Base-by-base conservation (phyloP, 805 yeast genomes). In the Blastobotrys attinorum region DNA sequence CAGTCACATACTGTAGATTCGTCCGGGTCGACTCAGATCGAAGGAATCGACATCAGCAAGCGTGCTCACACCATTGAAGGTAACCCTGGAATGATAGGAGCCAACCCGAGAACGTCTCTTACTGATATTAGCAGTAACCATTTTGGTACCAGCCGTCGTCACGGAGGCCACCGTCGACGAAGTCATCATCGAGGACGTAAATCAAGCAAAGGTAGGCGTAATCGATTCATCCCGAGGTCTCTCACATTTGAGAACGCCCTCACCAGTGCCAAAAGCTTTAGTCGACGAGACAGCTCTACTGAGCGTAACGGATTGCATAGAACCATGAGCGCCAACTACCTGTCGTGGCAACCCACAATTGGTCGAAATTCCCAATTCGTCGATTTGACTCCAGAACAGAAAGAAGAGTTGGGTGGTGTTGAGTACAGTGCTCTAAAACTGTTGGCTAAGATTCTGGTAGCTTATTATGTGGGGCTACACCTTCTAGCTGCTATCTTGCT, bases 401-500 rank as follows among this genome's bases (percentile, higher is more conserved):
- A 86, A 56, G 94, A 84, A 47, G 99, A 92, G 60, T 66, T 92
- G 31, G 99, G 98, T 31, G 99, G 98, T 40, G 96, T 92, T 13
- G 99, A 92, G 58, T 92, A 92, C 60, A 73, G 97, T 36, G 87
- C 99, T 0, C 72, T 85, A 46, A 87, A 87, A 57, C 65, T 88
- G 7, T 65, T 92, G 45, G 77, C 83, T 46, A 73, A 75, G 50
- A 74, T 90, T 37, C 63, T 90, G 11, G 58, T 77, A 0, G 46
- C 61, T 4, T 92, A 85, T 57, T 88, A 85, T 55, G 49, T 88
- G 44, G 95, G 96, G 0, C 79, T 86, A 56, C 87, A 84, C 55
- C 47, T 83, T 3, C 62, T 82, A 16, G 69, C 81, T 0, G 79
- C 85, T 1, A 42, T 67, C n/a, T 42, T 58, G 23, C 31, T 64